Evolutionary conservation across 2,329 filamentous ascomycete species (phyloP).

Genomic region (Nemania bipapillata): DNA sequence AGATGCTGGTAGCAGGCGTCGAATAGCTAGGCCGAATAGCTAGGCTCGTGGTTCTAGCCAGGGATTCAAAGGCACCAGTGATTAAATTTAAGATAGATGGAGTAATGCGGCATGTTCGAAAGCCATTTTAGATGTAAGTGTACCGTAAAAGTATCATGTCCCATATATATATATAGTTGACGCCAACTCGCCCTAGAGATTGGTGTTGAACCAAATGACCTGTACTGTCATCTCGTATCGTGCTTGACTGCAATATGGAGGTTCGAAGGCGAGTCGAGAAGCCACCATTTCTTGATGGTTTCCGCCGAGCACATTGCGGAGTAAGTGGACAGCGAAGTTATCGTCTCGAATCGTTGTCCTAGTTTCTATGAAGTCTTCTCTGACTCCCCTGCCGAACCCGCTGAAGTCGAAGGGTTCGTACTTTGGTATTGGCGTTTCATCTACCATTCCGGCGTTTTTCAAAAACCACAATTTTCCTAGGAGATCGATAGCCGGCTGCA

Average conservation of each 20-base stretch:
- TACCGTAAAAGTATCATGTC: too few relatives aligned
- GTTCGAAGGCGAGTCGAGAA: background rate
- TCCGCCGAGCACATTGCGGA: slow-evolving; percentile 12
- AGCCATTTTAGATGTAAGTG: too few relatives aligned
- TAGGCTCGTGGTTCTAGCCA: too few relatives aligned
- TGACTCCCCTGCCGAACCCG: background rate
- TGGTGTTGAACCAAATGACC: slow-evolving; percentile 4
- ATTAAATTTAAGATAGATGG: too few relatives aligned
- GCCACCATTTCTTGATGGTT: background rate
- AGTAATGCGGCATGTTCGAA: too few relatives aligned
- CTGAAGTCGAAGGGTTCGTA: background rate
- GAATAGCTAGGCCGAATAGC: too few relatives aligned
- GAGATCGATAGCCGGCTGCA: background rate
- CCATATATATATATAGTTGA: too few relatives aligned
- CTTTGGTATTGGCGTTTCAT: background rate
- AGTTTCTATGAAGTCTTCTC: background rate
- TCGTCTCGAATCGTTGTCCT: background rate
- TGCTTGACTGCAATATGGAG: background rate
- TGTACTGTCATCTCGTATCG: slow-evolving; percentile 13
- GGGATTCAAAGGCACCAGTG: too few relatives aligned
- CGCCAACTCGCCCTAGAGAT: too few relatives aligned
- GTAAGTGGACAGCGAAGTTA: slow-evolving; percentile 1
- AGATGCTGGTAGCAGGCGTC: too few relatives aligned
- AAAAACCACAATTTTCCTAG: background rate
- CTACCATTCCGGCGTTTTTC: too few relatives aligned